phyloP scores from a whole-genome alignment of 2,329 filamentous ascomycete species.

The Penicillium hordei region DNA sequence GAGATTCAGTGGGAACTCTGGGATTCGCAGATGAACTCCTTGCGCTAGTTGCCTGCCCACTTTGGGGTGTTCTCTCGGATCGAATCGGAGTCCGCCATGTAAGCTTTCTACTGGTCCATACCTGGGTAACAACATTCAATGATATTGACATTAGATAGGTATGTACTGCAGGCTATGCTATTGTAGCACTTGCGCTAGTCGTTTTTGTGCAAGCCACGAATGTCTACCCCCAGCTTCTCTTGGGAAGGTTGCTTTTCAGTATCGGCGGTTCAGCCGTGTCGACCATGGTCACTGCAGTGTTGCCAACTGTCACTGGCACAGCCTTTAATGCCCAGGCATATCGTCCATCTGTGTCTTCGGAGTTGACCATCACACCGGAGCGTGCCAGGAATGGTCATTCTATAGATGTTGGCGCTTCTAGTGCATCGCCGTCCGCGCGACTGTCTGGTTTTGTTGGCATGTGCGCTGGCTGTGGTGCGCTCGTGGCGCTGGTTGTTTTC shows the following conservation, averaged over 20 bases:
- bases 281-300: slow-evolving; percentile 95
- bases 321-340: slow-evolving; percentile 43
- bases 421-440: slow-evolving; percentile 53
- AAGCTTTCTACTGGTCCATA: slow-evolving; percentile 20
- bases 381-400: slow-evolving; percentile 35
- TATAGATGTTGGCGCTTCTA: slow-evolving; percentile 9
- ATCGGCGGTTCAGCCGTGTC: slow-evolving; percentile 89
- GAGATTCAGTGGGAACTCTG: slow-evolving; percentile 59
- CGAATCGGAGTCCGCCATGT: slow-evolving; percentile 50
- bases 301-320: slow-evolving; percentile 66
- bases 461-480: slow-evolving; percentile 87
- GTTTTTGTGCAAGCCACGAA: slow-evolving; percentile 82
- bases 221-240: slow-evolving; percentile 82
- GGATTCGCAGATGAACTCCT: slow-evolving; percentile 53
- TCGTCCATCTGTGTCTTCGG: slow-evolving; percentile 57
- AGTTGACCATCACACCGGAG: slow-evolving; percentile 59
- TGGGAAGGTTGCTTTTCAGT: slow-evolving; percentile 84
- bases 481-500: slow-evolving; percentile 79
- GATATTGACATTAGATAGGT: slow-evolving; percentile 36
- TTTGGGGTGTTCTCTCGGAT: slow-evolving; percentile 53
- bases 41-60: slow-evolving; percentile 49
- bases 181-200: slow-evolving; percentile 75
- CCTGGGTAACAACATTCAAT: not conserved
- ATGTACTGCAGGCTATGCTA: slow-evolving; percentile 71
- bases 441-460: slow-evolving; percentile 88